A percentile compares a stretch with the other conserved stretches of the same genome.
Conservation (phyloP, 176 grass and related monocot genomes). For the Alloteropsis semialata region DNA sequence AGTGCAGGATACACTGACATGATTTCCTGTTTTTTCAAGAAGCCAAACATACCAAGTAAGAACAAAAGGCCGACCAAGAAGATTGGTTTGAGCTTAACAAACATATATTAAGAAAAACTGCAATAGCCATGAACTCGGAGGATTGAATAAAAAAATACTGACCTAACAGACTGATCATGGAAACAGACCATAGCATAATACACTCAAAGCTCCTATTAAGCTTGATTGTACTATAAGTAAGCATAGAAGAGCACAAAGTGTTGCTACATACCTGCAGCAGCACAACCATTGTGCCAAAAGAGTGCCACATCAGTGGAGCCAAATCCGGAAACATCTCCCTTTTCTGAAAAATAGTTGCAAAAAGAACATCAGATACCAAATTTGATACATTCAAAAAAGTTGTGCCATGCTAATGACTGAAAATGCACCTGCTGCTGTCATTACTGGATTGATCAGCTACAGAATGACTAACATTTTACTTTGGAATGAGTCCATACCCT, state of each 20-base stretch:
- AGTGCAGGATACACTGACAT: conserved; percentile 66
- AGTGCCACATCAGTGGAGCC: conserved; percentile 63
- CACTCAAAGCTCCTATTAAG: conserved; percentile 5
- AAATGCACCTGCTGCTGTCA: not conserved
- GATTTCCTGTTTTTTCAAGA: conserved; percentile 66
- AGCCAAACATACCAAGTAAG: conserved; percentile 12
- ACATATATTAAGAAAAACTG: not conserved
- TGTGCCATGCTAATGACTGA: not conserved
- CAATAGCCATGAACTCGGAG: not conserved
- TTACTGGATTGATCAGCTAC: not conserved
- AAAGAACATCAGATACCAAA: conserved; percentile 22
- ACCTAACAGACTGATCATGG: not conserved
- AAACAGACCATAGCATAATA: not conserved
- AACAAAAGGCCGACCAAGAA: not conserved
- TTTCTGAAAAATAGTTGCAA: conserved; percentile 27
- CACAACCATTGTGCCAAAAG: conserved; percentile 61
- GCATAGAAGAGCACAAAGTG: not conserved
- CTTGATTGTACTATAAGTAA: not conserved
- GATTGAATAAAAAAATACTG: not conserved
- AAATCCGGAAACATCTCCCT: conserved; percentile 72
- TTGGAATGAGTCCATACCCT: not conserved
- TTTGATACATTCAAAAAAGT: not conserved
- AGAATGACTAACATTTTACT: not conserved
- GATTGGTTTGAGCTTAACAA: not conserved
- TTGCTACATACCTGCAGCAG: conserved; percentile 56